phyloP scores from a whole-genome alignment of 1,284 basidiomycete genomes.

The Apiotrichum siamense region DNA sequence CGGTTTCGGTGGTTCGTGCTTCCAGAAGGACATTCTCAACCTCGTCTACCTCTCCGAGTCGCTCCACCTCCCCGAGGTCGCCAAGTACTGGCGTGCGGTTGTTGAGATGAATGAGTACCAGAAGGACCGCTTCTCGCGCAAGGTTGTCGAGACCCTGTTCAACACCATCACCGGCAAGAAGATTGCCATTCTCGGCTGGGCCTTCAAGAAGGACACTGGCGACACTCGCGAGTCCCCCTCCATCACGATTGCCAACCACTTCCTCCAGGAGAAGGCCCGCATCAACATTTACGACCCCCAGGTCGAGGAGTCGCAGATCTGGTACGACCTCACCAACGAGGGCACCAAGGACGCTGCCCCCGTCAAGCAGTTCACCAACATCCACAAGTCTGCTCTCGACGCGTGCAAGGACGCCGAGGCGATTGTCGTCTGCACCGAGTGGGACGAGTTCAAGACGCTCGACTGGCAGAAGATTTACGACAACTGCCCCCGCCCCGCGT shows the following conservation, averaged over 20 bases:
- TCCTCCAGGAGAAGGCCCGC: slow-evolving; percentile 79
- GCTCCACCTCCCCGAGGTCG: slow-evolving; percentile 91
- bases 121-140: slow-evolving; percentile 80
- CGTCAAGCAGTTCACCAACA: slow-evolving; percentile 76
- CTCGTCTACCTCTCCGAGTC: slow-evolving; percentile 94
- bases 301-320: slow-evolving; percentile 53
- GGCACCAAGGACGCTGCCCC: slow-evolving; percentile 40
- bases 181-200: slow-evolving; percentile 85
- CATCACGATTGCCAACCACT: slow-evolving; percentile 89
- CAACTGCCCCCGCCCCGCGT: slow-evolving; percentile 91
- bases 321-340: slow-evolving; percentile 53
- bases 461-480: slow-evolving; percentile 79
- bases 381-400: slow-evolving; percentile 69
- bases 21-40: slow-evolving; percentile 99
- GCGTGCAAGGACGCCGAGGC: slow-evolving; percentile 87
- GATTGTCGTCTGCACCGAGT: slow-evolving; percentile 82
- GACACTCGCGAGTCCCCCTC: slow-evolving; percentile 97
- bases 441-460: slow-evolving; percentile 90
- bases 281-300: slow-evolving; percentile 92
- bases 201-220: slow-evolving; percentile 94
- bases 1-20: slow-evolving; percentile 96
- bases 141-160: slow-evolving; percentile 90
- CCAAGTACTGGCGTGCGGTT: slow-evolving; percentile 93
- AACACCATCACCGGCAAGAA: slow-evolving; percentile 78
- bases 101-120: slow-evolving; percentile 96